These are phyloP conservation scores for Pisolithus sp. DNA, from an alignment of 768 basidiomycete species.

Conservation along the genomic window DNA sequence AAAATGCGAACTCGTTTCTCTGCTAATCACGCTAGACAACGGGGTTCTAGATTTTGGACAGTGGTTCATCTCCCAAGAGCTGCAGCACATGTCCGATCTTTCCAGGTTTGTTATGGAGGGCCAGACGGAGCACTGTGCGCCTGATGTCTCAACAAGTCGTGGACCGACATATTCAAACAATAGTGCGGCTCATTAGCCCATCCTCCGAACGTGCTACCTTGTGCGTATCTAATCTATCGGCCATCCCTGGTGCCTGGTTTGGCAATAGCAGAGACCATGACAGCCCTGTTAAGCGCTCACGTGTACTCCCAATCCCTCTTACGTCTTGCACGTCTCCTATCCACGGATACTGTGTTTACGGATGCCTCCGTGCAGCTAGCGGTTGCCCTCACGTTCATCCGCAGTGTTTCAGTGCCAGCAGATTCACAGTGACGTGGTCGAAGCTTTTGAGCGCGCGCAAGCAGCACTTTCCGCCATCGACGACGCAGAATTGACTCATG, in stretches of 20 bases:
- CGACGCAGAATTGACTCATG: conserved; percentile 18
- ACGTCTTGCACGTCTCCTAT: conserved; percentile 33
- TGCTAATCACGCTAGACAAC: conserved; percentile 51
- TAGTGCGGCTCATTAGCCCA: conserved; percentile 38
- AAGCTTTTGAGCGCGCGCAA: conserved; percentile 21
- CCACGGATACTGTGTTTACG: conserved; percentile 16
- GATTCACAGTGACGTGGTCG: conserved; percentile 12
- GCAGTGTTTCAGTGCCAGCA: conserved; percentile 22
- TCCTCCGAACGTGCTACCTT: conserved; percentile 36
- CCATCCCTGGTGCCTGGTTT: conserved; percentile 37
- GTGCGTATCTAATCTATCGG: conserved; percentile 38
- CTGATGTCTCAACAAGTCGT: conserved; percentile 43
- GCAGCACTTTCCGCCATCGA: conserved; percentile 20
- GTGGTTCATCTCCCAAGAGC: conserved; percentile 63
- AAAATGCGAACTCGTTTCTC: conserved; percentile 46
- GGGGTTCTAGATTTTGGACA: conserved; percentile 37
- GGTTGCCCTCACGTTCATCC: conserved; percentile 27
- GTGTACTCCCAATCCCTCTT: conserved; percentile 41
- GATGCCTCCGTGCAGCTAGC: conserved; percentile 29
- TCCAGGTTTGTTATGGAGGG: conserved; percentile 31
- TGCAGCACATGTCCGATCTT: conserved; percentile 42
- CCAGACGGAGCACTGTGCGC: conserved; percentile 29
- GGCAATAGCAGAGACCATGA: conserved; percentile 37
- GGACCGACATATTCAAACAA: conserved; percentile 42
- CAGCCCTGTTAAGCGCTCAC: conserved; percentile 41